A percentile compares a stretch with the other conserved stretches of the same genome.
phyloP scores from a whole-genome alignment of 75 land plant genomes.

The Ceratopteris richardii region DNA sequence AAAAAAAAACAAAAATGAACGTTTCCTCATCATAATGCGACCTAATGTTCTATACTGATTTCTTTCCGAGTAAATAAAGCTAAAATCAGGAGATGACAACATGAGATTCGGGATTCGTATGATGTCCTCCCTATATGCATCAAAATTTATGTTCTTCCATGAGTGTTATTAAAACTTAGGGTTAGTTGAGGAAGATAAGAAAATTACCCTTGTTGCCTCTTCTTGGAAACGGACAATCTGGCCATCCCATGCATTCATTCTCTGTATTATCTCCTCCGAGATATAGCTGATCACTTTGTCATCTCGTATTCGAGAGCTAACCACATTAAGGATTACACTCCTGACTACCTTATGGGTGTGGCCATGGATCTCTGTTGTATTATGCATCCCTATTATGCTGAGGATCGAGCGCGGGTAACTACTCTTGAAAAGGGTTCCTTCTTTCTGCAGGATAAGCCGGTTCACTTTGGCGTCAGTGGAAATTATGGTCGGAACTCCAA shows the following conservation, averaged over 20 bases:
- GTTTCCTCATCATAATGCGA: too few relatives aligned
- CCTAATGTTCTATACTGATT: too few relatives aligned
- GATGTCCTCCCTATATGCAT: too few relatives aligned
- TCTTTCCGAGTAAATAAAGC: too few relatives aligned
- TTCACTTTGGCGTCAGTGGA: constrained; percentile 16
- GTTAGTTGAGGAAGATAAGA: background rate
- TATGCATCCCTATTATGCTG: constrained; percentile 7
- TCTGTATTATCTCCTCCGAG: background rate
- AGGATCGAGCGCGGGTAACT: constrained; percentile 9
- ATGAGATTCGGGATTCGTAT: too few relatives aligned
- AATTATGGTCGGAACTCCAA: constrained; percentile 26
- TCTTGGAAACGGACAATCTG: background rate
- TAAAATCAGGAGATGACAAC: too few relatives aligned
- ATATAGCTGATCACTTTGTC: background rate
- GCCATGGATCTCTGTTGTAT: constrained; percentile 4
- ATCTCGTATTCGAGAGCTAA: background rate
- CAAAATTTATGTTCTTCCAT: too few relatives aligned
- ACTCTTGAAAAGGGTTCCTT: constrained; percentile 9
- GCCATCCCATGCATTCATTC: background rate
- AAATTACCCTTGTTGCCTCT: background rate
- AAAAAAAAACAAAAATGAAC: too few relatives aligned
- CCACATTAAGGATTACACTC: background rate
- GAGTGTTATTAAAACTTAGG: too few relatives aligned
- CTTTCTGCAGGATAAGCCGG: constrained; percentile 23
- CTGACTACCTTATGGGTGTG: constrained; percentile 5